These are phyloP conservation scores for Bryoerythrophyllum caledonicum DNA, from an alignment of 225 moss, liverwort and hornwort genomes.

Conservation along the genomic window DNA sequence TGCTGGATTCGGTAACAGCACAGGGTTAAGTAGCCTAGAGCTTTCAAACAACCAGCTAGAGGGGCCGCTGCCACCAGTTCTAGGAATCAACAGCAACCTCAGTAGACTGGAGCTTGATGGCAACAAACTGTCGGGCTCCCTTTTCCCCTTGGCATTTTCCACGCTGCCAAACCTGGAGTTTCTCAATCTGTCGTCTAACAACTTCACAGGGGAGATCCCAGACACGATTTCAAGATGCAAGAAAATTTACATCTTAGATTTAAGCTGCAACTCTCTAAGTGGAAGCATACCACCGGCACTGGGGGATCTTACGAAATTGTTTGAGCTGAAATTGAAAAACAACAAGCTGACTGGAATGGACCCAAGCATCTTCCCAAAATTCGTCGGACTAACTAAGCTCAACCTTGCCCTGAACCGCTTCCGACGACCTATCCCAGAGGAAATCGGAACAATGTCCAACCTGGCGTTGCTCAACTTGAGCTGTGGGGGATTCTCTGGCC, in stretches of 20 bases:
- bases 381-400: constrained; percentile 35
- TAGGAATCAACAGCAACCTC: constrained; percentile 43
- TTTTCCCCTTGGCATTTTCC: constrained; percentile 33
- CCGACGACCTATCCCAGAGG: constrained; percentile 30
- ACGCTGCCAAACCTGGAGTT: constrained; percentile 37
- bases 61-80: constrained; percentile 35
- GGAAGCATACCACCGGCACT: constrained; percentile 42
- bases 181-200: constrained; percentile 44
- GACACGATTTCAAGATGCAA: constrained; percentile 34
- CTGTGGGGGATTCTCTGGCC: constrained; percentile 45
- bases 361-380: constrained; percentile 27
- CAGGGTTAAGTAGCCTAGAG: constrained; percentile 33
- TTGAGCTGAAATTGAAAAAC: constrained; percentile 34
- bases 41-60: constrained; percentile 46
- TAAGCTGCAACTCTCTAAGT: constrained; percentile 32
- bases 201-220: constrained; percentile 49
- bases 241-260: constrained; percentile 35
- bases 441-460: constrained; percentile 30
- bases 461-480: constrained; percentile 51
- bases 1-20: constrained; percentile 38
- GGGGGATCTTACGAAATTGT: constrained; percentile 44
- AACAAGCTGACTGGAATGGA: constrained; percentile 51
- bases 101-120: constrained; percentile 37
- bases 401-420: constrained; percentile 42
- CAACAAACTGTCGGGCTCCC: constrained; percentile 38